phyloP scores from a whole-genome alignment of 2,329 filamentous ascomycete genomes.

The Phyllosticta citrichinensis region DNA sequence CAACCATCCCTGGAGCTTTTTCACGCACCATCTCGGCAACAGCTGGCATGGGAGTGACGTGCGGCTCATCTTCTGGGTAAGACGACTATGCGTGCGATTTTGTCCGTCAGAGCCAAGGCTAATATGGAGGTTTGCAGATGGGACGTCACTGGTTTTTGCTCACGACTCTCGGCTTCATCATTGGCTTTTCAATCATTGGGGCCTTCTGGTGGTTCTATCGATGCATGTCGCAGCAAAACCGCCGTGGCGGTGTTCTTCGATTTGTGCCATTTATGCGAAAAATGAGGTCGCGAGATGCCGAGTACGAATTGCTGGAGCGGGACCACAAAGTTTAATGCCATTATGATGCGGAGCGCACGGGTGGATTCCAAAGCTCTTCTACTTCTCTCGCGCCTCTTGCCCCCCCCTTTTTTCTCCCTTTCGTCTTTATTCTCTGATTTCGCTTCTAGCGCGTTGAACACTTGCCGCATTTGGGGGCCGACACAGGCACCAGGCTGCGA shows the following conservation, averaged over 20 bases:
- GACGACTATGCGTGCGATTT: slow-evolving; percentile 11
- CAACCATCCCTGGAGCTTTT: slow-evolving; percentile 60
- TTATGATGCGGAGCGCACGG: not conserved
- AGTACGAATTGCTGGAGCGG: slow-evolving; percentile 9
- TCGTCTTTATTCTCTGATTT: not conserved
- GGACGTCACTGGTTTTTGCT: slow-evolving; percentile 45
- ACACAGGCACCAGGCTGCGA: not conserved
- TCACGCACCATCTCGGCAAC: slow-evolving; percentile 54
- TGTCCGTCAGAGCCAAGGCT: not conserved
- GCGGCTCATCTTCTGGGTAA: slow-evolving; percentile 54
- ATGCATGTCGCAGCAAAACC: slow-evolving; percentile 19
- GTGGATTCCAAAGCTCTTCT: not conserved
- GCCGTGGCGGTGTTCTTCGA: slow-evolving; percentile 1
- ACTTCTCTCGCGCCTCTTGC: not conserved
- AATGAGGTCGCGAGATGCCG: not conserved
- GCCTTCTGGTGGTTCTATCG: slow-evolving; percentile 43
- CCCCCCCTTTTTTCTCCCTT: not conserved
- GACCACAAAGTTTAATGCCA: slow-evolving; percentile 4
- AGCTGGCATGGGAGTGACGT: slow-evolving; percentile 58
- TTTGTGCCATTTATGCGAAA: slow-evolving; percentile 1
- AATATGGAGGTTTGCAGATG: slow-evolving; percentile 30
- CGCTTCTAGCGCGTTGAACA: not conserved
- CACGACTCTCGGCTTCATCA: slow-evolving; percentile 42
- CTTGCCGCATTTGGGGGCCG: not conserved
- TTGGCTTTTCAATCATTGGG: slow-evolving; percentile 42